Evolutionary conservation across 805 yeast genomes (phyloP), one percentile per base, ranked within the genome.

Genomic region (Debaryomyces castellii): DNA sequence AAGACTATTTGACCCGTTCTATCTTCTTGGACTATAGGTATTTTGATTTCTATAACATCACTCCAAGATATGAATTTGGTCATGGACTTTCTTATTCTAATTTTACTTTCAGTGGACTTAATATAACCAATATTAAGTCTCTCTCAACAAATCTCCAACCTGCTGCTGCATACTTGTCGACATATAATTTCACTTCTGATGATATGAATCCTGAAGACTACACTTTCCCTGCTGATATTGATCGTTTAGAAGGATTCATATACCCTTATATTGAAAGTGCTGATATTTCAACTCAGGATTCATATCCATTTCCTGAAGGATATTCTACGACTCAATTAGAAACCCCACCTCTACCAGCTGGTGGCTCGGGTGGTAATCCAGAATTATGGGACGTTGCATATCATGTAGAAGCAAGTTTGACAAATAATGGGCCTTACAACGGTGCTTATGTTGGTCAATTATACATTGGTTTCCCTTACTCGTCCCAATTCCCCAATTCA

Each of bases 11-110:
- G 47, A 75, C 76, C 47, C 68, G 77, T 18, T 82, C 76, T 41
- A 62, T 77, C 18, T 77, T 69, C 50, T 55, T 78, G 44, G 87
- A 81, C 57, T 82, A 83, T 64, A 64, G 80, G 40, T 77, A 73
- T 54, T 82, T 81, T 59, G 84, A 80, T 52, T 77, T 77, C 57
- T 70, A 76, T 49, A 72, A 76, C 44, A 76, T 81, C 37, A 69
- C 70, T 50, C 85, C 86, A 17, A 62, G 85, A 40, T 83, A 61
- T 56, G 85, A 80, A 49, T 83, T 83, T 60, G 87, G 87, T 2
- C 79, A 57, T 63, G 87, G 87, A 6, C 62, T 82, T 39, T 77
- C 85, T 1, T 82, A 79, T 57, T 69, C 85, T 3, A 67, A 66
- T 24, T 74, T 74, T 48, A 60, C 54, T 39, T 56, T 69, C 12